These are phyloP conservation scores for Daedalea quercina DNA, from an alignment of 768 basidiomycete species.

Conservation along the genomic window DNA sequence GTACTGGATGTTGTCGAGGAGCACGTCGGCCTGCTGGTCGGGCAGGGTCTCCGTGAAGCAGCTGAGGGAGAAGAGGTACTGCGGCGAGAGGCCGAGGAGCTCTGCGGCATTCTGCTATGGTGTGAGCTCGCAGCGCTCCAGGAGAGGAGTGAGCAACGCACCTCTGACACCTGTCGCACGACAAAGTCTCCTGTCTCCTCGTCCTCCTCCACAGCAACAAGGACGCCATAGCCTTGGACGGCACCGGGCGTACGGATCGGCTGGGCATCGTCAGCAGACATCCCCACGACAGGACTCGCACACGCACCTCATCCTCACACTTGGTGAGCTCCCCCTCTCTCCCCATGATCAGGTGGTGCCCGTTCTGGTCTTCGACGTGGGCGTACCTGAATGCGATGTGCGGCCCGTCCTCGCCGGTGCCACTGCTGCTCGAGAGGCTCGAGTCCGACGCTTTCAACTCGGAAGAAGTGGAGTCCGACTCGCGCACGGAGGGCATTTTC, in stretches of 20 bases:
- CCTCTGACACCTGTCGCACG: conserved; percentile 79
- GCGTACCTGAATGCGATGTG: conserved; percentile 59
- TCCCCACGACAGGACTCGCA: background rate
- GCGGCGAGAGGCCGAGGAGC: conserved; percentile 67
- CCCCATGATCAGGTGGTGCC: conserved; percentile 65
- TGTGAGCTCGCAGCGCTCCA: background rate
- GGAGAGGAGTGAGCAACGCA: conserved; percentile 17
- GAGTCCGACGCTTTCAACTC: conserved; percentile 5
- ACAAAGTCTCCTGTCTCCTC: conserved; percentile 43
- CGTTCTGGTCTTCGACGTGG: conserved; percentile 55
- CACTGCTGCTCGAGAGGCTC: conserved; percentile 11
- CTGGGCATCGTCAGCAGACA: conserved; percentile 24
- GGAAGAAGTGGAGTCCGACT: background rate
- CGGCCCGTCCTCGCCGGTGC: conserved; percentile 22
- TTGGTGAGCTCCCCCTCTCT: conserved; percentile 55
- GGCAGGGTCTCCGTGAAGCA: conserved; percentile 71
- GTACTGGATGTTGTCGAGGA: conserved; percentile 73
- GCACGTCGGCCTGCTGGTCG: conserved; percentile 52
- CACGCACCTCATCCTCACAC: conserved; percentile 68
- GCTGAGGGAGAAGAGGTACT: conserved; percentile 60
- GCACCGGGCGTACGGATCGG: conserved; percentile 80
- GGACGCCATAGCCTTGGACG: conserved; percentile 77
- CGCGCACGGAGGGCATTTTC: conserved; percentile 3
- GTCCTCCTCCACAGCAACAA: conserved; percentile 62
- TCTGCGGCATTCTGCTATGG: conserved; percentile 62